Percentiles rank a stretch among this genome's conserved stretches.
These are phyloP conservation scores for Cornus kousa DNA, from an alignment of 148 eudicot genomes.

Conservation along the genomic window DNA sequence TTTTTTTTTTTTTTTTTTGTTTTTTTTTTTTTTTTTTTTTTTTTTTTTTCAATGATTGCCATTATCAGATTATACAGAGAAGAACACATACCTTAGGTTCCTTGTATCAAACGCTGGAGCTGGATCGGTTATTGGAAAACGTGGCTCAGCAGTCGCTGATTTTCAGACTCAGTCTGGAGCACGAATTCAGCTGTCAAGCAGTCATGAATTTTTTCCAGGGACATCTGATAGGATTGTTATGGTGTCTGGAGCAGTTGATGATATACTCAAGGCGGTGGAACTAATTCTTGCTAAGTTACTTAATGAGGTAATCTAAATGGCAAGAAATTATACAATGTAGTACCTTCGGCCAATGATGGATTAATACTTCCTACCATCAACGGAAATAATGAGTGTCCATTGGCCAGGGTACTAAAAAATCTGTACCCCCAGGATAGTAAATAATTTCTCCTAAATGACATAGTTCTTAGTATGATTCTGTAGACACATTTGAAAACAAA, in stretches of 20 bases:
- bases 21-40: not conserved
- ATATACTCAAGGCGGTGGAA: slow-evolving; percentile 77
- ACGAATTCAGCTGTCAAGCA: slow-evolving; percentile 94
- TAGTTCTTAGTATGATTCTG: not conserved
- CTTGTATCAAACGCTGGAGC: slow-evolving; percentile 97
- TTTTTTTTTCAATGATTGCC: not conserved
- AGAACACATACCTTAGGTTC: slow-evolving; percentile 66
- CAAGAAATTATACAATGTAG: too few relatives aligned
- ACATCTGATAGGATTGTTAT: slow-evolving; percentile 89
- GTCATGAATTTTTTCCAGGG: slow-evolving; percentile 89
- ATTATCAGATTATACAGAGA: slow-evolving; percentile 48
- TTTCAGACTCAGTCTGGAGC: slow-evolving; percentile 94
- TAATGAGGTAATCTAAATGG: slow-evolving; percentile 54
- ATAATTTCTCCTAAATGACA: not conserved
- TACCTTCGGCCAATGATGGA: too few relatives aligned
- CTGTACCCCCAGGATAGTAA: too few relatives aligned
- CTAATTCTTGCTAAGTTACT: slow-evolving; percentile 76
- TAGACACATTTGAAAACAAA: not conserved
- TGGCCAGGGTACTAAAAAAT: too few relatives aligned
- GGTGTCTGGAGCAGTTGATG: slow-evolving; percentile 79
- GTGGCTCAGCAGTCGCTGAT: slow-evolving; percentile 85
- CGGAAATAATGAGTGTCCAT: too few relatives aligned
- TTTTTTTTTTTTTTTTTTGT: not conserved
- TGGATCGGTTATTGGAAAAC: slow-evolving; percentile 96
- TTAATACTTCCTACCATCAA: too few relatives aligned